These are phyloP conservation scores for Aureobasidium vineae DNA, from an alignment of 2,329 filamentous ascomycete species.

Conservation along the genomic window DNA sequence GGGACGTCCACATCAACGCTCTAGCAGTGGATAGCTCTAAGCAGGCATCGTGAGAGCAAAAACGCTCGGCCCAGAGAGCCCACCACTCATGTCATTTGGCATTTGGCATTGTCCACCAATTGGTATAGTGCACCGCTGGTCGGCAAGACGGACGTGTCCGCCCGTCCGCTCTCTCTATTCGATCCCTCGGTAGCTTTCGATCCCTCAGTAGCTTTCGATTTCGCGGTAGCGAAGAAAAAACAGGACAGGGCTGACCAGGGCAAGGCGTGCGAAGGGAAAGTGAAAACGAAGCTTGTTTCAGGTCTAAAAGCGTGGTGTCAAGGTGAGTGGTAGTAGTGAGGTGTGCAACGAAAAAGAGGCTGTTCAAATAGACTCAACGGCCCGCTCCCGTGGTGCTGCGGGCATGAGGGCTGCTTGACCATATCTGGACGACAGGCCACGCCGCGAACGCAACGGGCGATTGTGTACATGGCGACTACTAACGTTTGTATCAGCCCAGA, in stretches of 20 bases:
- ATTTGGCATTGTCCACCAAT: neutral
- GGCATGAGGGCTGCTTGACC: neutral
- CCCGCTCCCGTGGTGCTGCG: conserved; percentile 12
- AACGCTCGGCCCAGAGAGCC: neutral
- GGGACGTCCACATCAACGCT: neutral
- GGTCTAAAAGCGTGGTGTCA: neutral
- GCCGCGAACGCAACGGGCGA: neutral
- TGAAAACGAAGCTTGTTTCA: conserved; percentile 19
- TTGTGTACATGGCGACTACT: conserved; percentile 8
- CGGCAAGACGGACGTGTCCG: neutral
- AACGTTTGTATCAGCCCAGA: neutral
- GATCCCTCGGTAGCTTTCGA: neutral
- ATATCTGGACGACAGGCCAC: conserved; percentile 9
- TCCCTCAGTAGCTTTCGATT: neutral
- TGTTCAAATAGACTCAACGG: conserved; percentile 20
- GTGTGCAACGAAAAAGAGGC: neutral
- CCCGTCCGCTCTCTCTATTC: neutral
- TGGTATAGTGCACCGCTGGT: neutral
- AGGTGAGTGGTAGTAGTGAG: neutral
- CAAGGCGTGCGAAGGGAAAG: neutral
- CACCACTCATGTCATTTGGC: neutral
- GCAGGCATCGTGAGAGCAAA: neutral
- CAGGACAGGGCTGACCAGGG: neutral
- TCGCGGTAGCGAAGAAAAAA: neutral
- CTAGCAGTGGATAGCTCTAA: neutral